Conservation (phyloP, 768 basidiomycete genomes). For the Suillus plorans region DNA sequence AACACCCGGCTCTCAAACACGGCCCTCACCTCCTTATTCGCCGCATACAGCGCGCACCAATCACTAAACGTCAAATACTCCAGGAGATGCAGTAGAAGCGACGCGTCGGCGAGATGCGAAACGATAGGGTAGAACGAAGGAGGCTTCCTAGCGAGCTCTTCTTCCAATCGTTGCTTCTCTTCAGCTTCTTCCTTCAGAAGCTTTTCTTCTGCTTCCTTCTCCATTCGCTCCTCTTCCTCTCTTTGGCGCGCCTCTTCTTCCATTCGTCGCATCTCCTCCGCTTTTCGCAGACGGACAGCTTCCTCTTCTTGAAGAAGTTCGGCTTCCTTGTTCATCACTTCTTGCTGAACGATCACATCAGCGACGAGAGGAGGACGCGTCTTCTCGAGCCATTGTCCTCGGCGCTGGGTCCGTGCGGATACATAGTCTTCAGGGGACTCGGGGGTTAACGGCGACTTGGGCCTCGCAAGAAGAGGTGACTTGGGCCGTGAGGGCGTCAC, state of each 20-base stretch:
- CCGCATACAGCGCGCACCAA: constrained; percentile 59
- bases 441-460: constrained; percentile 14
- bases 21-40: constrained; percentile 54
- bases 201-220: constrained; percentile 10
- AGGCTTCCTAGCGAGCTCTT: constrained; percentile 20
- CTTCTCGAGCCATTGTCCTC: constrained; percentile 42
- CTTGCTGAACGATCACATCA: constrained; percentile 28
- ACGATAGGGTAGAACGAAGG: constrained; percentile 49
- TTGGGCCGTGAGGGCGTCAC: background rate
- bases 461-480: background rate
- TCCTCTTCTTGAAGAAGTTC: constrained; percentile 22
- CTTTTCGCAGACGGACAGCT: background rate
- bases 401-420: constrained; percentile 38
- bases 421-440: constrained; percentile 40
- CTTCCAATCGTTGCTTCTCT: constrained; percentile 3
- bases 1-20: constrained; percentile 51
- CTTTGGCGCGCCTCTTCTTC: background rate
- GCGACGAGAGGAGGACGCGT: constrained; percentile 34
- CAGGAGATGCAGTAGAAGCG: constrained; percentile 56
- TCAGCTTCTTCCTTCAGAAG: background rate
- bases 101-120: constrained; percentile 52
- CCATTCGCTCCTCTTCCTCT: constrained; percentile 9
- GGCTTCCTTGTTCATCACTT: constrained; percentile 16
- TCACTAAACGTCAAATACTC: constrained; percentile 68
- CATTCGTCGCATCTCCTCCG: background rate